Evolutionary conservation across 1,284 basidiomycete species (phyloP), one percentile per base, ranked within the genome.

Genomic region (Veloboletus limbatus): DNA sequence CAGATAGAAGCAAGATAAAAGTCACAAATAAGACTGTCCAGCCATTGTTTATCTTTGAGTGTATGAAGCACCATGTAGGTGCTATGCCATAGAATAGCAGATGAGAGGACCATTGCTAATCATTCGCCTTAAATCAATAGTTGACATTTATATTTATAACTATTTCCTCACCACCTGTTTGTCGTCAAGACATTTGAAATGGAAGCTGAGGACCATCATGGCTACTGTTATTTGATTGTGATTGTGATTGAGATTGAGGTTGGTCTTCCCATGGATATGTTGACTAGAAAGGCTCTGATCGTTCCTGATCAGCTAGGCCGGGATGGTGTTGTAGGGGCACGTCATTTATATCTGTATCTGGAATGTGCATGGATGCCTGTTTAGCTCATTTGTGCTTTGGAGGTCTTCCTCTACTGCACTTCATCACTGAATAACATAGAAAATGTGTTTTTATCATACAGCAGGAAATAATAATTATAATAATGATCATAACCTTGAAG

Each of bases 1-100:
- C 43, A 48, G 8, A 48, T 28, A 11, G 47, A 39, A 0, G 43
- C 30, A 5, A 48, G 47, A 24, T 48, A 38, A 6, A 34, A 48
- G n/a, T 48, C 26, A 4, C 24, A 16, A 2, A 48, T 20, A 8
- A 34, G 31, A 16, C 35, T 33, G 4, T 46, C 30, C 10, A 48
- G 30, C 47, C 47, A 46, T 14, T 22, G 11, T 18, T 14, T 38
- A 1, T 46, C 10, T 1, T 13, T 5, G 2, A 47, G 42, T 1
- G 35, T 37, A n/a, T 24, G 2, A 2, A 47, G 46, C 1, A 33
- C 35, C 3, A 10, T 17, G 14, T 45, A 46, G 28, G 39, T 33
- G n/a, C n/a, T 18, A 25, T 33, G n/a, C 39, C 45, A 46, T 6
- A 46, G 14, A 5, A 42, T 22, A 2, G 38, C n/a, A 18, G 22